Percentiles rank a stretch among this genome's conserved stretches.
Evolutionary conservation across 176 grass and related monocot genomes (phyloP).

Genomic region (Triticum dicoccoides): DNA sequence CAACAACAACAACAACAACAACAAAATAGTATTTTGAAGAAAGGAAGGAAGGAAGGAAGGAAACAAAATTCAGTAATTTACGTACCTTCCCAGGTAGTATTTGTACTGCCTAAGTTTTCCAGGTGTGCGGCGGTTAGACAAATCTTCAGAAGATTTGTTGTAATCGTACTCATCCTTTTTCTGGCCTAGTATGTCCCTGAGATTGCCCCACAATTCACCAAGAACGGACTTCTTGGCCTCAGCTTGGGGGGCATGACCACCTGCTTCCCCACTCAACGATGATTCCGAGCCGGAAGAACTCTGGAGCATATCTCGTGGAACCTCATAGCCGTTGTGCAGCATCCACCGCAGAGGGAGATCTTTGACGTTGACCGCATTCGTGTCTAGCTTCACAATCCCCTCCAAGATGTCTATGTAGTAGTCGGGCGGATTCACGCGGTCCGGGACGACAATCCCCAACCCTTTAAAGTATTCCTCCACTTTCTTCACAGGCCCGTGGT

Average conservation of each 20-base stretch:
- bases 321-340: conserved; percentile 78
- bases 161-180: conserved; percentile 78
- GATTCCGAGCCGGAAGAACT: conserved; percentile 44
- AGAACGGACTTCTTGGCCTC: conserved; percentile 33
- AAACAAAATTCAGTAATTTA: conserved; percentile 1
- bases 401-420: conserved; percentile 93
- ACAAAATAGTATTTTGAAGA: too few relatives aligned
- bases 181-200: conserved; percentile 67
- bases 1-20: too few relatives aligned
- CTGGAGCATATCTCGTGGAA: conserved; percentile 76
- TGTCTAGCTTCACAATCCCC: conserved; percentile 65
- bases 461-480: conserved; percentile 79
- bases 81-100: conserved; percentile 87
- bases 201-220: conserved; percentile 72
- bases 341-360: conserved; percentile 86
- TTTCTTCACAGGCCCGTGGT: conserved; percentile 79
- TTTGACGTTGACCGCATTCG: conserved; percentile 50
- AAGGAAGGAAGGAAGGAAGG: too few relatives aligned
- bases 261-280: conserved; percentile 35
- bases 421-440: conserved; percentile 86
- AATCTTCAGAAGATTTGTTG: conserved; percentile 58
- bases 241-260: not conserved
- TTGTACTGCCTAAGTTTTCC: conserved; percentile 68
- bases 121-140: conserved; percentile 72
- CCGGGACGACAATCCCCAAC: conserved; percentile 68